phyloP scores from a whole-genome alignment of 2,329 filamentous ascomycete species.

The Penicillium expansum region DNA sequence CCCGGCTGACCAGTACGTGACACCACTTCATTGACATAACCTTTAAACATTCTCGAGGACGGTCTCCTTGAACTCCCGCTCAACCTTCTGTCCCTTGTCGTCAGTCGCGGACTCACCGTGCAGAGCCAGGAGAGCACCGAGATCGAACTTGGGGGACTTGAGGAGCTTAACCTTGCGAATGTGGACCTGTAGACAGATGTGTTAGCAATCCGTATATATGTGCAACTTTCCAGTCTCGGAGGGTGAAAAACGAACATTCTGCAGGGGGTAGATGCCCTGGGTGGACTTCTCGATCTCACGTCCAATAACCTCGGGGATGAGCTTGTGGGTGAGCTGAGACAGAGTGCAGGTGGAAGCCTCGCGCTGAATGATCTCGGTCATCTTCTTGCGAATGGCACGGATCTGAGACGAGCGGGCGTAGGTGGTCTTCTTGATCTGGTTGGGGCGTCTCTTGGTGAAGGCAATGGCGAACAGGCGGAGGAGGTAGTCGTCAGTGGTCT shows the following conservation, averaged over 20 bases:
- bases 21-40: conserved; percentile 64
- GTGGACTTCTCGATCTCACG: conserved; percentile 99
- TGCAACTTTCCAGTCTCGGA: neutral
- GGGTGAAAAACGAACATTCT: conserved; percentile 71
- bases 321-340: conserved; percentile 94
- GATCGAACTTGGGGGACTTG: conserved; percentile 98
- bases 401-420: conserved; percentile 97
- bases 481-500: conserved; percentile 99
- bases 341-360: conserved; percentile 94
- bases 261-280: conserved; percentile 98
- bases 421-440: conserved; percentile 99
- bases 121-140: conserved; percentile 90
- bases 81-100: conserved; percentile 96
- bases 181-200: conserved; percentile 69
- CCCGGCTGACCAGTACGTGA: conserved; percentile 68
- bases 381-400: conserved; percentile 98
- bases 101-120: conserved; percentile 97
- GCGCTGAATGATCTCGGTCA: conserved; percentile 97
- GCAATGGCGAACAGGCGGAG: conserved; percentile 98
- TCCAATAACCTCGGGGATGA: conserved; percentile 98
- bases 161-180: conserved; percentile 99
- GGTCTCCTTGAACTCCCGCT: conserved; percentile 98
- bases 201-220: conserved; percentile 31
- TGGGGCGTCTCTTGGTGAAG: conserved; percentile 98
- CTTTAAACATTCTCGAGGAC: conserved; percentile 91